These are phyloP conservation scores for Penicillium sp. DNA, from an alignment of 2,329 filamentous ascomycete species.

Conservation along the genomic window DNA sequence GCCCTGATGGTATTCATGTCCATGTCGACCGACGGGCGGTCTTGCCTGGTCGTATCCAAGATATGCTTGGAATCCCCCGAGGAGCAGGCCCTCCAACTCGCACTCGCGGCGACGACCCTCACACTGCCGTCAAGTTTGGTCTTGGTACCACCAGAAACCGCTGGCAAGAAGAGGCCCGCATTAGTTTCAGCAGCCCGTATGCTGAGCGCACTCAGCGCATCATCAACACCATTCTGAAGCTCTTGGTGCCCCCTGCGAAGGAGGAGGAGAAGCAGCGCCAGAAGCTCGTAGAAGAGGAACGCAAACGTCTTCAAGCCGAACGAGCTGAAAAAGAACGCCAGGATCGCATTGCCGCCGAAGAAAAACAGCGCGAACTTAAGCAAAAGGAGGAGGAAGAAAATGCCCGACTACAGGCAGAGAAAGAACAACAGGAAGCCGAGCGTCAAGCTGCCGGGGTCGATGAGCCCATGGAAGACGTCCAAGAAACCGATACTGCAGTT, in stretches of 20 bases:
- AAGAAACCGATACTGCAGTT: constrained; percentile 46
- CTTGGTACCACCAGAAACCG: constrained; percentile 69
- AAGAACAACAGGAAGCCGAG: constrained; percentile 54
- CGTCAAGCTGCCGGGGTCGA: constrained; percentile 38
- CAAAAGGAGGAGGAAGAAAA: constrained; percentile 67
- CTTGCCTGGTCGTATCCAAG: constrained; percentile 54
- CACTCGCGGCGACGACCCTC: constrained; percentile 46
- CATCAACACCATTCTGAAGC: constrained; percentile 64
- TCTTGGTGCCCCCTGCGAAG: constrained; percentile 79
- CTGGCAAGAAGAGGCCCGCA: constrained; percentile 85
- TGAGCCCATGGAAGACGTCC: constrained; percentile 74
- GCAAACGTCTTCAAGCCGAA: constrained; percentile 60
- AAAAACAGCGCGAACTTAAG: constrained; percentile 68
- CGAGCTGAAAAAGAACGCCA: constrained; percentile 59
- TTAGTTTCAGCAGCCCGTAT: constrained; percentile 71
- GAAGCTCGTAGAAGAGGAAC: constrained; percentile 55
- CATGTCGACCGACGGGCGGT: constrained; percentile 52
- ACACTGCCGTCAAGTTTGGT: constrained; percentile 73
- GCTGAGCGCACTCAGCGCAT: constrained; percentile 68
- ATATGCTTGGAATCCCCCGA: constrained; percentile 37
- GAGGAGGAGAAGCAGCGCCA: constrained; percentile 72
- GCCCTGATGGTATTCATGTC: constrained; percentile 53
- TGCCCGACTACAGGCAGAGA: constrained; percentile 58
- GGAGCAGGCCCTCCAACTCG: constrained; percentile 23
- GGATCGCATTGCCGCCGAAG: constrained; percentile 64